These are phyloP conservation scores for Rhodotorula graminis DNA, from an alignment of 768 basidiomycete genomes.

Conservation along the genomic window DNA sequence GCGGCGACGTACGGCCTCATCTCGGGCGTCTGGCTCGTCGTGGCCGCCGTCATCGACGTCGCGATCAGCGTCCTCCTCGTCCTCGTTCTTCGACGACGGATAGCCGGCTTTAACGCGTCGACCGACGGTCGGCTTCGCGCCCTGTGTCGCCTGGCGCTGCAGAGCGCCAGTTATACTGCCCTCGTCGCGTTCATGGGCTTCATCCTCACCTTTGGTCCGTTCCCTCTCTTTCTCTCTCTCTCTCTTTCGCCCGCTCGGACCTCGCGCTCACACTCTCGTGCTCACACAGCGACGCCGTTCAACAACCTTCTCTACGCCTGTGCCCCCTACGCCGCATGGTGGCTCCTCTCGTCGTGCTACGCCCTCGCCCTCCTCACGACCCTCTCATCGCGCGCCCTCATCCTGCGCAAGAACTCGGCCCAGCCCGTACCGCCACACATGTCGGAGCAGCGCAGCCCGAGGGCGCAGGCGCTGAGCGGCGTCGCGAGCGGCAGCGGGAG, in stretches of 20 bases:
- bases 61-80: background rate
- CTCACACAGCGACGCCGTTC: background rate
- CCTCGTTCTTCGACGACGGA: background rate
- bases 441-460: no score
- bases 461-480: no score
- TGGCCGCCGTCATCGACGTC: background rate
- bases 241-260: no score
- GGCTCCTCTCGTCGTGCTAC: background rate
- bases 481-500: no score
- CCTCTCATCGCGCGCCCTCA: constrained; percentile 3
- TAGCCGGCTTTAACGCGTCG: background rate
- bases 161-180: background rate
- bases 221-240: background rate
- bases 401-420: background rate
- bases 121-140: background rate
- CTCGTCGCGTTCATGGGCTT: background rate
- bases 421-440: no score
- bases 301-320: background rate
- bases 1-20: background rate
- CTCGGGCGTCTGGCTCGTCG: background rate
- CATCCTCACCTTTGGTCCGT: background rate
- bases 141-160: background rate
- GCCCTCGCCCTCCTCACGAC: background rate
- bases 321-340: background rate
- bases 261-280: background rate